phyloP scores from a whole-genome alignment of 257 asterid genomes.

The Eucommia ulmoides region DNA sequence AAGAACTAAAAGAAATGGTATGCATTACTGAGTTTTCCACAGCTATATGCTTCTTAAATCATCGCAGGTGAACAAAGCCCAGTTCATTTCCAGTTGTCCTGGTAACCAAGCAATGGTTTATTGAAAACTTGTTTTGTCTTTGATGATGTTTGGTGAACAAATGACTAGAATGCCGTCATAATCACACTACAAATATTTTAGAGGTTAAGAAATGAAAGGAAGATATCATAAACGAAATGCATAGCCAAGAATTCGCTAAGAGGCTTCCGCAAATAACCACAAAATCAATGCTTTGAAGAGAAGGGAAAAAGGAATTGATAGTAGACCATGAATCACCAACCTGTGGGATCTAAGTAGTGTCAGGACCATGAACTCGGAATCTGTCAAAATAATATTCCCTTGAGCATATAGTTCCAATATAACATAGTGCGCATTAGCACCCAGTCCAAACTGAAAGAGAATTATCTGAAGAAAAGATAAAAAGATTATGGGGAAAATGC shows the following conservation, averaged over 20 bases:
- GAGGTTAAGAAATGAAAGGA: background rate
- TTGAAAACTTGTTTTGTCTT: too few relatives aligned
- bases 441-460: slow-evolving; percentile 89
- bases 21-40: too few relatives aligned
- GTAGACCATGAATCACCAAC: slow-evolving; percentile 23
- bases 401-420: slow-evolving; percentile 95
- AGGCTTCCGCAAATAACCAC: background rate
- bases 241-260: background rate
- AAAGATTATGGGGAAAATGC: background rate
- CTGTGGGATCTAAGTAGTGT: slow-evolving; percentile 98
- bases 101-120: too few relatives aligned
- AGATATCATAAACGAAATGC: background rate
- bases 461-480: slow-evolving; percentile 43
- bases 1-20: too few relatives aligned
- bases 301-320: slow-evolving; percentile 6
- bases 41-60: too few relatives aligned
- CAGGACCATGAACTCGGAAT: slow-evolving; percentile 73
- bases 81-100: too few relatives aligned
- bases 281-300: background rate
- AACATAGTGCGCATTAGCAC: slow-evolving; percentile 76
- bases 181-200: background rate
- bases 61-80: too few relatives aligned
- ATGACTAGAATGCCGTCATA: too few relatives aligned
- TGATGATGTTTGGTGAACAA: too few relatives aligned
- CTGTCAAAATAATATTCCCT: slow-evolving; percentile 91